These are phyloP conservation scores for Pyrenophora tritici-repentis DNA, from an alignment of 2,329 filamentous ascomycete genomes.

Conservation along the genomic window DNA sequence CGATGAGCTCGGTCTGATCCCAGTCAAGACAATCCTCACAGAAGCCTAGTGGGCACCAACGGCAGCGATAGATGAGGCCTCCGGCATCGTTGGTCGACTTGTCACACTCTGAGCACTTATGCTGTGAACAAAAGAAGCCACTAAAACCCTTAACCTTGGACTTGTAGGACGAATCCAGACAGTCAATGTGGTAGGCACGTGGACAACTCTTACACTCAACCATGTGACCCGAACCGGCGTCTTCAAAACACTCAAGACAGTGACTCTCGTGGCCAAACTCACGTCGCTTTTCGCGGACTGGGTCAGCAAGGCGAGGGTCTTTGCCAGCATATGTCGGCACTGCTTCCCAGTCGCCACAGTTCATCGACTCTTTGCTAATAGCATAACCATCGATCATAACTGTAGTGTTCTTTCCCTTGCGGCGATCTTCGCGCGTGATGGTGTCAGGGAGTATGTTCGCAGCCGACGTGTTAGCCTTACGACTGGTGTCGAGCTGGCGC, in stretches of 20 bases:
- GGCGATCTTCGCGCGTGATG: constrained; percentile 54
- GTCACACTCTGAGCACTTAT: constrained; percentile 59
- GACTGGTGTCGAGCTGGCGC: constrained; percentile 41
- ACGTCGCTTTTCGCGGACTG: constrained; percentile 55
- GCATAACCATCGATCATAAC: constrained; percentile 62
- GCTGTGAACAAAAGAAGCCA: constrained; percentile 62
- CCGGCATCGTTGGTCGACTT: constrained; percentile 58
- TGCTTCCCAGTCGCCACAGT: constrained; percentile 60
- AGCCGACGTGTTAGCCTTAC: constrained; percentile 28
- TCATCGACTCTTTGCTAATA: constrained; percentile 61
- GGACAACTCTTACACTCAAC: constrained; percentile 59
- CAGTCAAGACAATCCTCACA: constrained; percentile 66
- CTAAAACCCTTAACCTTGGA: constrained; percentile 50
- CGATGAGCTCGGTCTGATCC: constrained; percentile 56
- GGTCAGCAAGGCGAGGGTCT: constrained; percentile 57
- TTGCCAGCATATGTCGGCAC: constrained; percentile 63
- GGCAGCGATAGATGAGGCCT: constrained; percentile 58
- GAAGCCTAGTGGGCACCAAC: constrained; percentile 60
- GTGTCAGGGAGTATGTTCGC: constrained; percentile 47
- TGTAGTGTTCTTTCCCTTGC: constrained; percentile 62
- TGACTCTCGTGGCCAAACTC: constrained; percentile 55
- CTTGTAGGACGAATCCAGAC: constrained; percentile 51
- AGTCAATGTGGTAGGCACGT: constrained; percentile 58
- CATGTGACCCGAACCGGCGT: constrained; percentile 53
- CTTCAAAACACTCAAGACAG: constrained; percentile 57